Evolutionary conservation across 2,329 filamentous ascomycete species (phyloP).

Genomic region (Penicillium verrucosum): DNA sequence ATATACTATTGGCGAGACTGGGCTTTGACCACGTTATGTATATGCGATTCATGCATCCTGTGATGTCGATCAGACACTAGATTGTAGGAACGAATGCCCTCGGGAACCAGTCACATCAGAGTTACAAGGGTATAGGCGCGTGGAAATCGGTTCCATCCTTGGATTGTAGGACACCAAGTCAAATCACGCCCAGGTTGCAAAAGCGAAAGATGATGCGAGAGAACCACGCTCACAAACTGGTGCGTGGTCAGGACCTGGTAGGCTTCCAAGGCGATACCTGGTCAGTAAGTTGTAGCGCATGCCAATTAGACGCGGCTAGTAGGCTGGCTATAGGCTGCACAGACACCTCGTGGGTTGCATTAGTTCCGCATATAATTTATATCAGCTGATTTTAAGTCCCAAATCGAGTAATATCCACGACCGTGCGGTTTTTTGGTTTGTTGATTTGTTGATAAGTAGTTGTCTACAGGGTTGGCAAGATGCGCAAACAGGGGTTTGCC

Average conservation of each 20-base stretch:
- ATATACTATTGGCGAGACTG: neutral
- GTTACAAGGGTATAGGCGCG: neutral
- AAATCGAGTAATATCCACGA: neutral
- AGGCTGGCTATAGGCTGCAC: constrained; percentile 13
- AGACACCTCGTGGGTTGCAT: constrained; percentile 15
- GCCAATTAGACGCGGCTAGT: constrained; percentile 8
- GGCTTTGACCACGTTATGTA: neutral
- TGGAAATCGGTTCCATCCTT: neutral
- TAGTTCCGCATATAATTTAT: constrained; percentile 20
- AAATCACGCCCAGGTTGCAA: neutral
- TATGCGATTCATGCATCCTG: neutral
- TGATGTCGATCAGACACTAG: neutral
- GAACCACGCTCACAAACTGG: neutral
- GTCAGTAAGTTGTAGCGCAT: neutral
- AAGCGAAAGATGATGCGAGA: neutral
- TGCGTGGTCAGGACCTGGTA: neutral
- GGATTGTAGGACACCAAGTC: neutral
- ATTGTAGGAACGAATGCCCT: neutral
- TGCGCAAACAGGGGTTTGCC: neutral
- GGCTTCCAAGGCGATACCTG: neutral
- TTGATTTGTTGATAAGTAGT: neutral
- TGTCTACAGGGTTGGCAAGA: neutral
- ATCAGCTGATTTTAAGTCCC: constrained; percentile 22
- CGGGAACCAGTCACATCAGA: neutral
- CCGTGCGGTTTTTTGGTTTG: neutral